A percentile compares a stretch with the other conserved stretches of the same genome.
Conservation (phyloP, 2,329 filamentous ascomycete genomes). For the Chrysoporthe cubensis region DNA sequence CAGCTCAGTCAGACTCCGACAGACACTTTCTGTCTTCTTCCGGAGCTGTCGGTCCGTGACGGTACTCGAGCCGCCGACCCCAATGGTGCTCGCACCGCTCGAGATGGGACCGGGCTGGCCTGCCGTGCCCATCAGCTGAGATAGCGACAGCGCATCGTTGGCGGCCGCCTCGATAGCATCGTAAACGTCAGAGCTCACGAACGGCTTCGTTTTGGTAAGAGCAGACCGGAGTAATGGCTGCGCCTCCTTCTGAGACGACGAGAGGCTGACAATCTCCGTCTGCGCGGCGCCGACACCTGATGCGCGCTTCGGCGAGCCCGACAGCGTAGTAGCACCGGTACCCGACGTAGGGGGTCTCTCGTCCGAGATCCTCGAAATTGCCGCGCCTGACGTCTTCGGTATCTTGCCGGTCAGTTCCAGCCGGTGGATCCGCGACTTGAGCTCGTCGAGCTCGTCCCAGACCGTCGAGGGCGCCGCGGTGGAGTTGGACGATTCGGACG, state of each 20-base stretch:
- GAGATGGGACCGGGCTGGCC: constrained; percentile 72
- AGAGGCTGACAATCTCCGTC: constrained; percentile 44
- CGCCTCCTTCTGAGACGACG: constrained; percentile 54
- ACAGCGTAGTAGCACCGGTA: constrained; percentile 88
- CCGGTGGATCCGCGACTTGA: constrained; percentile 90
- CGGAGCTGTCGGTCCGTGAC: constrained; percentile 82
- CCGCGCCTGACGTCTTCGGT: constrained; percentile 79
- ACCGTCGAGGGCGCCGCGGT: constrained; percentile 90
- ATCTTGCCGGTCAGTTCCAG: constrained; percentile 89
- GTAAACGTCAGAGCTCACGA: constrained; percentile 74
- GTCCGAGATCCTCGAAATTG: constrained; percentile 72
- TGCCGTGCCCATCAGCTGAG: constrained; percentile 74
- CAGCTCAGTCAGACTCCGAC: constrained; percentile 88
- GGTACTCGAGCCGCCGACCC: constrained; percentile 48
- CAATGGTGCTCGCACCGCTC: constrained; percentile 66
- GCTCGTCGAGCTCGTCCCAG: constrained; percentile 95
- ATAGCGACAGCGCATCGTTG: constrained; percentile 77
- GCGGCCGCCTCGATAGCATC: constrained; percentile 79
- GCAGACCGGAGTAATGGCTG: constrained; percentile 83
- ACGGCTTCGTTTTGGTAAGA: constrained; percentile 73
- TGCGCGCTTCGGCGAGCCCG: constrained; percentile 80
- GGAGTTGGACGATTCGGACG: constrained; percentile 85
- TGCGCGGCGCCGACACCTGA: constrained; percentile 53
- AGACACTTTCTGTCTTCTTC: constrained; percentile 90
- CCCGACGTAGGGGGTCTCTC: constrained; percentile 90